These are phyloP conservation scores for Hebeloma cylindrosporum DNA, from an alignment of 768 basidiomycete species.

Conservation along the genomic window DNA sequence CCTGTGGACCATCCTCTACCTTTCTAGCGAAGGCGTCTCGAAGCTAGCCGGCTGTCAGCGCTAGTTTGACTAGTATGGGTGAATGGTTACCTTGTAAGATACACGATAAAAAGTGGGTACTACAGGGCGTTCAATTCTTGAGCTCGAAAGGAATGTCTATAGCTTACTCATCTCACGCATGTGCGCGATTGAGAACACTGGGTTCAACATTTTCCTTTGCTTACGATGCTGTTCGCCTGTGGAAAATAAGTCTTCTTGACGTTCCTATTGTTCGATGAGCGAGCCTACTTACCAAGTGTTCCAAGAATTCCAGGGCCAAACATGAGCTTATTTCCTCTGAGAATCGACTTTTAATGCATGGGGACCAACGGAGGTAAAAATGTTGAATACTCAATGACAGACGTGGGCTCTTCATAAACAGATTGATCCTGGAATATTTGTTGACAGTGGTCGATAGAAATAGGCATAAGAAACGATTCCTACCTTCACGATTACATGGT, in stretches of 20 bases:
- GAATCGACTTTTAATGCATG: no score
- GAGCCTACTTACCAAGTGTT: constrained; percentile 21
- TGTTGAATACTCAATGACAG: constrained; percentile 28
- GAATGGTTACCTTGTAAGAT: constrained; percentile 25
- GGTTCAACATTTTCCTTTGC: constrained; percentile 40
- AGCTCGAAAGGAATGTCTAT: background rate
- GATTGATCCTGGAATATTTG: constrained; percentile 29
- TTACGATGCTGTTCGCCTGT: constrained; percentile 43
- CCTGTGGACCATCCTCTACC: constrained; percentile 28
- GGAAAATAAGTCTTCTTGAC: background rate
- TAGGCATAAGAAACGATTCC: background rate
- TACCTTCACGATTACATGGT: constrained; percentile 47
- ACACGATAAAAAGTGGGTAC: constrained; percentile 40
- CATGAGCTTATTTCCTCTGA: constrained; percentile 18
- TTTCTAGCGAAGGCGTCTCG: constrained; percentile 23
- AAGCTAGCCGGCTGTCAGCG: constrained; percentile 28
- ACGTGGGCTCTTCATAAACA: constrained; percentile 26
- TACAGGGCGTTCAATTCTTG: constrained; percentile 11
- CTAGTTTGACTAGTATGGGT: background rate
- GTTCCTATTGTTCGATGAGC: background rate
- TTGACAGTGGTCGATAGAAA: background rate
- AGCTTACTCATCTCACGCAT: constrained; percentile 36
- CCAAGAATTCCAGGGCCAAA: constrained; percentile 23
- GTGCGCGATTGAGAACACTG: constrained; percentile 36
- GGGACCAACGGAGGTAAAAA: no score